Percentiles rank a stretch among this genome's conserved stretches.
These are phyloP conservation scores for Didymella arachidicola DNA, from an alignment of 2,329 filamentous ascomycete genomes.

Conservation along the genomic window DNA sequence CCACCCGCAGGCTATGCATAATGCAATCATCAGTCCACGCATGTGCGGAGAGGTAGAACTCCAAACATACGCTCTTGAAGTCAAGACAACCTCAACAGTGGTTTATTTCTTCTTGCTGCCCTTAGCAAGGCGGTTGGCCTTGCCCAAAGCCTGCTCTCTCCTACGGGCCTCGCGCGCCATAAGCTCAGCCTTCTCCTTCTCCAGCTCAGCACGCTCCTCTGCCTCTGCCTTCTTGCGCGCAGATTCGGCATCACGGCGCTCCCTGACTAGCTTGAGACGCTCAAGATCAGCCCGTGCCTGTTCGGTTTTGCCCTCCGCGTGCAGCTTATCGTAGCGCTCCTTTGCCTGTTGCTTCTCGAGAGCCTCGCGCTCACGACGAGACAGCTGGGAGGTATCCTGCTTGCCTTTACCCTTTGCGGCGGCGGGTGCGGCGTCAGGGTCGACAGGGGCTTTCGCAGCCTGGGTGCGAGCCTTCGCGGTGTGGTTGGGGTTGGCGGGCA, in stretches of 20 bases:
- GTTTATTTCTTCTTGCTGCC: conserved; percentile 52
- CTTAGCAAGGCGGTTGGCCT: conserved; percentile 55
- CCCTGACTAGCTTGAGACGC: conserved; percentile 79
- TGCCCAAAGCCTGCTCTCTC: conserved; percentile 55
- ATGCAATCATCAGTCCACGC: conserved; percentile 29
- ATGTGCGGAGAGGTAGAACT: not conserved
- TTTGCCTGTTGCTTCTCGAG: conserved; percentile 86
- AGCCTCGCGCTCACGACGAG: conserved; percentile 76
- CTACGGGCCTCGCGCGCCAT: conserved; percentile 58
- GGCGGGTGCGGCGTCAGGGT: conserved; percentile 56
- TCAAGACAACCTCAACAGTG: not conserved
- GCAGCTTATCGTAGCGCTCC: conserved; percentile 89
- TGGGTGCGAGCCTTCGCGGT: conserved; percentile 72
- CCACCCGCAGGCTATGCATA: conserved; percentile 41
- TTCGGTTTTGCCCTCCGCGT: conserved; percentile 95
- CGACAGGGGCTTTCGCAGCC: conserved; percentile 62
- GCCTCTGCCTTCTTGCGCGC: conserved; percentile 77
- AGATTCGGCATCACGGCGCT: conserved; percentile 85
- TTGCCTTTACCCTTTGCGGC: conserved; percentile 64
- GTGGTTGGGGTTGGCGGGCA: conserved; percentile 93
- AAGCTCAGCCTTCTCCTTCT: conserved; percentile 64
- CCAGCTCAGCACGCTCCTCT: conserved; percentile 60
- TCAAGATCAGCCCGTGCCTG: conserved; percentile 91
- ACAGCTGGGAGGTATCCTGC: conserved; percentile 64
- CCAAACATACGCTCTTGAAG: not conserved